Evolutionary conservation across 345 rosid genomes (phyloP).

Genomic region (Turnera subulata): DNA sequence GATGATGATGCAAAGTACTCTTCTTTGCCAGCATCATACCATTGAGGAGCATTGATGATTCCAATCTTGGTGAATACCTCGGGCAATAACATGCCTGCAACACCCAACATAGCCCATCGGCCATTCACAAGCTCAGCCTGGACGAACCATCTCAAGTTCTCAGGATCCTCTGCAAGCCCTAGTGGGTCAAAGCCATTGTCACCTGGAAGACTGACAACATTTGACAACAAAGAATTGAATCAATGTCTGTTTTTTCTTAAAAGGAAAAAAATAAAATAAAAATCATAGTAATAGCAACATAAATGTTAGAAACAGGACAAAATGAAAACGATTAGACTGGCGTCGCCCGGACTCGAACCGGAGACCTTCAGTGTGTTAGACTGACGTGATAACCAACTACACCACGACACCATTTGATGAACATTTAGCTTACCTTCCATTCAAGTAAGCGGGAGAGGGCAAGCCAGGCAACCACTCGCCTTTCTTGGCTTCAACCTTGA

Average conservation of each 20-base stretch:
- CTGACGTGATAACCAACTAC: constrained; percentile 98
- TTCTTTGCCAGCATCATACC: constrained; percentile 93
- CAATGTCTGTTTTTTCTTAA: background rate
- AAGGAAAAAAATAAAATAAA: background rate
- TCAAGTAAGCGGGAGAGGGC: constrained; percentile 73
- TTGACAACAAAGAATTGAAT: background rate
- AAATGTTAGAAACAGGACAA: background rate
- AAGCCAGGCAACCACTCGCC: constrained; percentile 98
- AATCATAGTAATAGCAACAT: background rate
- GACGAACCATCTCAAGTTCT: constrained; percentile 83
- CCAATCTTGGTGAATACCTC: constrained; percentile 90
- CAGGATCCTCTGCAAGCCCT: constrained; percentile 89
- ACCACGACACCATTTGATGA: constrained; percentile 79
- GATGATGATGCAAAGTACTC: constrained; percentile 93
- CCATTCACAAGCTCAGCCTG: constrained; percentile 93
- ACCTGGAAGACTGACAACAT: constrained; percentile 64
- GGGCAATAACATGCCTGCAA: constrained; percentile 84
- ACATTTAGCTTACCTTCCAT: constrained; percentile 80
- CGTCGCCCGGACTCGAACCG: constrained; percentile 85
- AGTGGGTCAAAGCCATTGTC: constrained; percentile 97
- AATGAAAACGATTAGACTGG: too few relatives aligned
- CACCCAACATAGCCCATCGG: constrained; percentile 98
- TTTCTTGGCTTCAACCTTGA: constrained; percentile 80
- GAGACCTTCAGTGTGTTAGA: constrained; percentile 94
- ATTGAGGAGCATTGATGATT: constrained; percentile 63